Evolutionary conservation across 257 asterid species (phyloP).

Genomic region (Solanum piurae): DNA sequence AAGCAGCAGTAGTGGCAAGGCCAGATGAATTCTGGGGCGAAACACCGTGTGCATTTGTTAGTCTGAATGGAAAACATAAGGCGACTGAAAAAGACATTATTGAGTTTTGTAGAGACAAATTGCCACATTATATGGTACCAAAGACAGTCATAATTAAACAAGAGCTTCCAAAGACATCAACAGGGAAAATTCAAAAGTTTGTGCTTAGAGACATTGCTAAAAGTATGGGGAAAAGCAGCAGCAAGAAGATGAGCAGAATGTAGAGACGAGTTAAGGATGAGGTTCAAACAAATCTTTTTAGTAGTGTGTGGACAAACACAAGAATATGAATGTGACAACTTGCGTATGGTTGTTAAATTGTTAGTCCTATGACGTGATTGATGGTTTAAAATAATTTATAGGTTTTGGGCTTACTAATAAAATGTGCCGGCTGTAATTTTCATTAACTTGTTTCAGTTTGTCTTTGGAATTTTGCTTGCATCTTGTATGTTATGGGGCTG

Average conservation of each 20-base stretch:
- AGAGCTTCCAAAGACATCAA: conserved; percentile 74
- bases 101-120: conserved; percentile 33
- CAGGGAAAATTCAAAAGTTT: conserved; percentile 71
- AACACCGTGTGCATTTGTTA: conserved; percentile 73
- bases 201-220: conserved; percentile 54
- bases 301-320: not conserved
- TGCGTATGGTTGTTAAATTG: too few species aligned
- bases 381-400: too few species aligned
- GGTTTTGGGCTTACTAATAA: too few species aligned
- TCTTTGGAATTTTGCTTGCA: too few species aligned
- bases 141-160: conserved; percentile 42
- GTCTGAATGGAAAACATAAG: conserved; percentile 37
- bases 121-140: conserved; percentile 73
- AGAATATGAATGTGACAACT: too few species aligned
- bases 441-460: too few species aligned
- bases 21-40: conserved; percentile 83
- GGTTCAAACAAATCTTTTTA: not conserved
- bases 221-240: conserved; percentile 13
- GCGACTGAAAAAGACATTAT: conserved; percentile 40
- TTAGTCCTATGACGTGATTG: too few species aligned
- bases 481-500: too few species aligned
- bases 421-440: too few species aligned
- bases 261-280: conserved; percentile 5
- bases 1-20: conserved; percentile 81
- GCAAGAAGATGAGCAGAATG: conserved; percentile 23